Base-by-base conservation (phyloP, 768 basidiomycete genomes). In the Filobasidium floriforme region DNA sequence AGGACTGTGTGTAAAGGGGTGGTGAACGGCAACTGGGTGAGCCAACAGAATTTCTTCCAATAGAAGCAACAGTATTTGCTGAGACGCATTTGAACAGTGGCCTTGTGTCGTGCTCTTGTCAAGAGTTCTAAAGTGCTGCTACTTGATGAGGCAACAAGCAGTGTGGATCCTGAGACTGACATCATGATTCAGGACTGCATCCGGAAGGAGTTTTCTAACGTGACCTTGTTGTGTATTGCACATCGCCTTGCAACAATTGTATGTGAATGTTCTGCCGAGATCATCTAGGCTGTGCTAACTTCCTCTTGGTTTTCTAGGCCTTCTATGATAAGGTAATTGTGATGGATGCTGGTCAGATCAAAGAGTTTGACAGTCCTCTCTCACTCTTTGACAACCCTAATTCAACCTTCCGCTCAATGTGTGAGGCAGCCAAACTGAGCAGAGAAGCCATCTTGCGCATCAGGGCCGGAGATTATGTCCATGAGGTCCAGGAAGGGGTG, bases 341-440 rank as follows among this genome's bases (percentile, higher is more conserved):
- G 9, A 65, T 77, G 65, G 78, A 79, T 28, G 55, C 61, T 14
- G 78, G 78, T 0, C 29, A 46, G 19, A 69, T 79, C 10, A 72
- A 68, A 0, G 78, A 79, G 62, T 75, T 73, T 61, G 71, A n/a
- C n/a, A n/a, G n/a, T n/a, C n/a, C n/a, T n/a, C n/a, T n/a, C 70
- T 54, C 66, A 60, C 5, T 74, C 76, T 75, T 68, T 46, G 72
- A 73, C 44, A 41, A 52, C 57, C 79, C 82, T 59, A 81, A 82
- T 62, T 88, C 87, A 1, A 85, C 88, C 60, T 89, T 89, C 81
- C 81, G 87, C n/a, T 83, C 84, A 1, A 82, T 88, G 28, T 89
- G 88, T 72, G 81, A 87, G 62, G 85, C 88, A 71, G 86, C 86
- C 7, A 82, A 82, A 67, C 76, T 88, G 19, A 78, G 80, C 15